Base-by-base conservation (phyloP, 192 early-diverging fungal genomes). In the Paraglomus brasilianum region DNA sequence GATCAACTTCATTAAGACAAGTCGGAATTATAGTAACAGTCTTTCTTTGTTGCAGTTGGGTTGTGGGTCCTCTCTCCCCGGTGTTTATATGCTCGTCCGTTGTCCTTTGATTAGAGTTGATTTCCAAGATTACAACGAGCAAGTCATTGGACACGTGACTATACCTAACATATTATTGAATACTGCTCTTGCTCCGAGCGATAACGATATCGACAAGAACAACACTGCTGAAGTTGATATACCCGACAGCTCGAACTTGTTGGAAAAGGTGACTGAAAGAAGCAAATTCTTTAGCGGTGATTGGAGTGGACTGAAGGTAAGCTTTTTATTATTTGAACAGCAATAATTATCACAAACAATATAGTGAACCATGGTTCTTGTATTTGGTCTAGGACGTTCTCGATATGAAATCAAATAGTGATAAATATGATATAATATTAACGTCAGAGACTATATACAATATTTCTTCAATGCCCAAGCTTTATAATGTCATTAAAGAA, bases 71-170 rank as follows among this genome's bases (percentile, higher is more conserved):
- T 89, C 84, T 15, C 77, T 96, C 19, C 96, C 94, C 11, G 89
- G 93, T 51, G 80, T 98, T 10, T 92, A 89, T 71, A 69, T 92
- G 13, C 81, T 98, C 45, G 72, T 77, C 66, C 14, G 77, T 83
- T 11, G 77, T 45, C 39, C 77, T 57, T 47, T 66, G 30, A 66
- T 76, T 24, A 49, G 74, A 39, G 89, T 98, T 0, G 87, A 92
- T 76, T 82, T 98, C 72, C 96, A 97, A 69, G 95, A 97, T 74
- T 97, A 97, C 75, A 98, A 98, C 76, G 84, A 86, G 40, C 87
- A 93, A 48, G 95, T 97, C 0, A 67, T 98, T 17, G 83, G 86
- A 61, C 83, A 90, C 6, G 87, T 98, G 11, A 98, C 96, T 2
- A 80, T 95, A 46, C 96, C 96, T 40, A 98, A 98, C 66, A 89